Conservation (phyloP, 129 eudicot species). For the Flaveria brownii region DNA sequence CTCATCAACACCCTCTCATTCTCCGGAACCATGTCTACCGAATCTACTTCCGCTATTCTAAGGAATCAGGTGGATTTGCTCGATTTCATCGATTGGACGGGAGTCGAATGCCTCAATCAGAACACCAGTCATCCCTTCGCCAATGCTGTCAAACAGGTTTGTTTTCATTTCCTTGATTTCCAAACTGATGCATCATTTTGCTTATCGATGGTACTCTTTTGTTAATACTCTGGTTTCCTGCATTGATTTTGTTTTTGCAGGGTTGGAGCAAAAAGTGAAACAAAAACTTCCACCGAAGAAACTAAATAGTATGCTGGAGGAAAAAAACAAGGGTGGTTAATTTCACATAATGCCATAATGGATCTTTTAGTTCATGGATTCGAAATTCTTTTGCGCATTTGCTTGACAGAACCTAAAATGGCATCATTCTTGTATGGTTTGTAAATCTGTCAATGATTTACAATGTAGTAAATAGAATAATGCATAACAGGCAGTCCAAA, state of each 20-base stretch:
- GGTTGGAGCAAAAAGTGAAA: conserved; percentile 82
- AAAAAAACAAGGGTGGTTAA: neutral
- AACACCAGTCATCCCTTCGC: conserved; percentile 53
- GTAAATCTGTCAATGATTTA: neutral
- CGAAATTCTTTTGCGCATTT: neutral
- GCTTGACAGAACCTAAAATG: neutral
- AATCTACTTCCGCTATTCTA: conserved; percentile 58
- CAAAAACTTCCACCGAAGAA: neutral
- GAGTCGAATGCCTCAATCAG: conserved; percentile 93
- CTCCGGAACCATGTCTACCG: conserved; percentile 54
- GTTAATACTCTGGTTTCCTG: too few relatives aligned
- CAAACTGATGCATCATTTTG: too few relatives aligned
- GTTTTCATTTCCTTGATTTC: neutral
- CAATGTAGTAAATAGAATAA: neutral
- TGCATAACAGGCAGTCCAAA: neutral
- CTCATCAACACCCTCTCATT: conserved; percentile 15
- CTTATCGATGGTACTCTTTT: too few relatives aligned
- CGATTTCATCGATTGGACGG: conserved; percentile 87
- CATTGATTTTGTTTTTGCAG: conserved; percentile 45
- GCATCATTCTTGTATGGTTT: neutral
- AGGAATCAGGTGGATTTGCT: conserved; percentile 81
- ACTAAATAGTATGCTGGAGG: neutral
- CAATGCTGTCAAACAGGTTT: conserved; percentile 88
- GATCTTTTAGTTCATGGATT: too few relatives aligned
- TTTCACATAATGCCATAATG: neutral